Base-by-base conservation (phyloP, 148 eudicot species). In the Fagopyrum esculentum region DNA sequence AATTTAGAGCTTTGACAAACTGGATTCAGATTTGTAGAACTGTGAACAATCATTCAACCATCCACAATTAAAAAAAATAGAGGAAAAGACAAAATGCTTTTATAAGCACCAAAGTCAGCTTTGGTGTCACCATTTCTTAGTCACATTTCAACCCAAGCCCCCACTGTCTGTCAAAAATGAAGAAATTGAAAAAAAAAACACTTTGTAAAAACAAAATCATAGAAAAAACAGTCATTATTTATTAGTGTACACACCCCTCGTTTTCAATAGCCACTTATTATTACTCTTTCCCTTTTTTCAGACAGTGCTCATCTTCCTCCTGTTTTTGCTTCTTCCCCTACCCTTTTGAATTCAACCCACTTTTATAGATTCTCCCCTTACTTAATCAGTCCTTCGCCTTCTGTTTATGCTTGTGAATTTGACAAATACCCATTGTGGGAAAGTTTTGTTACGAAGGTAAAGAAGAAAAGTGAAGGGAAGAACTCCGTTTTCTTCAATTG, bases 51-150 rank as follows among this genome's bases (percentile, higher is more conserved):
- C 76, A 57, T 56, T 40, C 55, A 72, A 72, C 35, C n/a, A 43
- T 19, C 9, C 64, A 11, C 64, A 11, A 11, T 22, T 22, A 54
- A 40, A 60, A 77, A 55, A 17, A 47, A 26, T 51, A 59, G 47
- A 9, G 47, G 46, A 66, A 66, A 66, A 66, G 71, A 66, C 71
- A 66, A 66, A 66, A 35, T 11, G 13, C 71, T 66, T 66, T 66
- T 66, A 66, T 66, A 66, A 40, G 45, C 17, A 76, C 71, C 50
- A 85, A 90, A 88, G 94, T 90, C 94, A 87, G 91, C 91, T 75
- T 86, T 76, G 75, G 73, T 82, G 87, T 82, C 87, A 82, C 78
- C 22, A 55, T 55, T 55, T 55, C 59, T 49, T n/a, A n/a, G 59
- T 55, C 59, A 19, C 81, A 80, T 84, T 83, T 82, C 81, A 82